Evolutionary conservation across 2,329 filamentous ascomycete species (phyloP).

Genomic region (Aspergillus sp.): DNA sequence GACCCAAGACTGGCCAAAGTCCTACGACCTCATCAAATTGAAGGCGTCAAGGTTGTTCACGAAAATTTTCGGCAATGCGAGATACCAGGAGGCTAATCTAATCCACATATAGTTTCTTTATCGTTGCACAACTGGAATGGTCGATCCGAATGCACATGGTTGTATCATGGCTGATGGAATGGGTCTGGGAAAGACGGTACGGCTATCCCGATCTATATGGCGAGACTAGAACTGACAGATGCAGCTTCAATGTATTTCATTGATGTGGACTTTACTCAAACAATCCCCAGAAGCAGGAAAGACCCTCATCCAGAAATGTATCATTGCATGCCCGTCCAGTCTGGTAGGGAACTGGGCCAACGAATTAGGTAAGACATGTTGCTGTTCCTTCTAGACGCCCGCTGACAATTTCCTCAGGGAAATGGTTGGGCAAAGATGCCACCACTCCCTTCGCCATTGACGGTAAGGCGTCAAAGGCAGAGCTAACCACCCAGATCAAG

Average conservation of each 20-base stretch:
- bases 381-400: not conserved
- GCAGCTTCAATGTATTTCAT: conserved; percentile 82
- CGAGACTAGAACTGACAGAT: conserved; percentile 20
- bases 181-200: conserved; percentile 87
- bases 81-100: not conserved
- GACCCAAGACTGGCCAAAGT: conserved; percentile 88
- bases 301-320: conserved; percentile 89
- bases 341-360: conserved; percentile 98
- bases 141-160: conserved; percentile 88
- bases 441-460: conserved; percentile 94
- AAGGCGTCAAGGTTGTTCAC: conserved; percentile 72
- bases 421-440: conserved; percentile 93
- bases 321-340: conserved; percentile 95
- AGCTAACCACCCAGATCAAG: conserved; percentile 81
- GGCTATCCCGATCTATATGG: conserved; percentile 1
- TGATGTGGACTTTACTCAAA: conserved; percentile 95
- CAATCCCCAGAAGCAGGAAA: conserved; percentile 96
- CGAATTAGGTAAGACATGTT: conserved; percentile 59
- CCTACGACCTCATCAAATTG: conserved; percentile 91
- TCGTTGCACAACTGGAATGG: conserved; percentile 88
- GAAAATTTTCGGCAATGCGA: too few species aligned
- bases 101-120: conserved; percentile 73
- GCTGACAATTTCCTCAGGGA: conserved; percentile 50
- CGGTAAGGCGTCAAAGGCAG: conserved; percentile 92
- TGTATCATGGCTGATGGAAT: conserved; percentile 99